phyloP scores from a whole-genome alignment of 2,329 filamentous ascomycete species.

The Conoideocrella luteorostrata region DNA sequence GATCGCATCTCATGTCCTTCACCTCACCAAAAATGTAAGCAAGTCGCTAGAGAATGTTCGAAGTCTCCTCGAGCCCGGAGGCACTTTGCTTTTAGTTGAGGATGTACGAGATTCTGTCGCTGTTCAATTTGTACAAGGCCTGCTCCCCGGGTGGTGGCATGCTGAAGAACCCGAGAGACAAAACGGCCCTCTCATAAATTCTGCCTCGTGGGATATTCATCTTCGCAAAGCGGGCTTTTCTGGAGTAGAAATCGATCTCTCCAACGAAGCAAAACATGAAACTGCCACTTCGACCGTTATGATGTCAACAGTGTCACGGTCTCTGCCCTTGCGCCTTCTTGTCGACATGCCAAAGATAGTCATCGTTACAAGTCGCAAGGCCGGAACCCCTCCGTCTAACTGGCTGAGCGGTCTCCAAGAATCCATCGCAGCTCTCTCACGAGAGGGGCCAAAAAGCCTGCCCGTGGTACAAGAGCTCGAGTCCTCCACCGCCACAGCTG shows the following conservation, averaged over 20 bases:
- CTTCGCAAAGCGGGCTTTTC: neutral
- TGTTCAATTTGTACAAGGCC: neutral
- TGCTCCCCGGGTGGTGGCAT: neutral
- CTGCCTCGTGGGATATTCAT: neutral
- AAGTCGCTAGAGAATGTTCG: constrained; percentile 14
- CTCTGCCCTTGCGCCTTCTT: neutral
- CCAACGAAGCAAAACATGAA: neutral
- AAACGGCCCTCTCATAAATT: neutral
- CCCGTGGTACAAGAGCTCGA: neutral
- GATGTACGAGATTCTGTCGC: neutral
- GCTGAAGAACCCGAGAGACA: neutral
- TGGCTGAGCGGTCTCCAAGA: neutral
- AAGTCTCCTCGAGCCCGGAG: constrained; percentile 20
- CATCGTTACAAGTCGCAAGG: neutral
- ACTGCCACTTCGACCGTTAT: neutral
- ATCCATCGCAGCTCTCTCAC: neutral
- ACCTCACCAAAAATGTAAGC: constrained; percentile 20
- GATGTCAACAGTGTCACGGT: neutral
- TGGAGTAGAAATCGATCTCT: neutral
- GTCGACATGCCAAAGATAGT: neutral
- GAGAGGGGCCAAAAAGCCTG: too few species aligned
- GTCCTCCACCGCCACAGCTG: neutral
- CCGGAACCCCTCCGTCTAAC: neutral
- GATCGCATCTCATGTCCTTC: neutral
- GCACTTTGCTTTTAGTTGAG: constrained; percentile 15